A percentile compares a stretch with the other conserved stretches of the same genome.
phyloP scores from a whole-genome alignment of 148 eudicot genomes.

The Camellia japonica region DNA sequence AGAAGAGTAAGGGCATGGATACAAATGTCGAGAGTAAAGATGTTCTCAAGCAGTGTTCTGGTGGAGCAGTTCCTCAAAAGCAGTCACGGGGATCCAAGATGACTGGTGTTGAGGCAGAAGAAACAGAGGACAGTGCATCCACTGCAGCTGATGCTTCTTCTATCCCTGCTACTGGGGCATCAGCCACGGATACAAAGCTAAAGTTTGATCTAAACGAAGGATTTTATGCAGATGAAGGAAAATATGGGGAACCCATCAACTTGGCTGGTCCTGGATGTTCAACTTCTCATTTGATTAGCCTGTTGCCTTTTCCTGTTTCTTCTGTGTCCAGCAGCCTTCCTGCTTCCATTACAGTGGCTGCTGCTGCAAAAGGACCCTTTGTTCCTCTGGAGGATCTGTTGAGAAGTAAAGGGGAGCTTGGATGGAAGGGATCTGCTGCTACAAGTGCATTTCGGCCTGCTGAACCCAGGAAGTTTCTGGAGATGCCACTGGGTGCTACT shows the following conservation, averaged over 20 bases:
- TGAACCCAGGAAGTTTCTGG: constrained; percentile 64
- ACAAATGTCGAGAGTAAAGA: constrained; percentile 28
- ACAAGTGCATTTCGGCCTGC: constrained; percentile 98
- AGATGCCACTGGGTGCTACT: constrained; percentile 32
- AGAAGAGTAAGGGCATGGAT: constrained; percentile 21
- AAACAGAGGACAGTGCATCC: constrained; percentile 21
- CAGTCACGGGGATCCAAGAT: constrained; percentile 21
- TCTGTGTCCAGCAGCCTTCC: constrained; percentile 32
- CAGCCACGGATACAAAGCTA: constrained; percentile 39
- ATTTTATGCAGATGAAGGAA: constrained; percentile 58
- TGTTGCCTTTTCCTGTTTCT: constrained; percentile 31
- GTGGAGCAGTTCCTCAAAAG: constrained; percentile 10
- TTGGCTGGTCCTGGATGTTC: constrained; percentile 23
- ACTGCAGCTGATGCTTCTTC: constrained; percentile 20
- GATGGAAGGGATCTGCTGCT: constrained; percentile 95
- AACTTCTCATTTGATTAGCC: constrained; percentile 27
- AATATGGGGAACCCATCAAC: constrained; percentile 35
- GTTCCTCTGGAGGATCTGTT: constrained; percentile 63
- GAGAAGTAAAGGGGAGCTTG: constrained; percentile 60
- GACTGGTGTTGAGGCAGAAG: constrained; percentile 28
- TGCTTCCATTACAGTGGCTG: constrained; percentile 57
- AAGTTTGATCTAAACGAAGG: constrained; percentile 78
- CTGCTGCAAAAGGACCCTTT: constrained; percentile 79
- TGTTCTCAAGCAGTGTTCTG: neutral
- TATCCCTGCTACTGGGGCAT: constrained; percentile 24